A percentile compares a stretch with the other conserved stretches of the same genome.
These are phyloP conservation scores for Fusarium heterosporum DNA, from an alignment of 2,329 filamentous ascomycete genomes.

Conservation along the genomic window DNA sequence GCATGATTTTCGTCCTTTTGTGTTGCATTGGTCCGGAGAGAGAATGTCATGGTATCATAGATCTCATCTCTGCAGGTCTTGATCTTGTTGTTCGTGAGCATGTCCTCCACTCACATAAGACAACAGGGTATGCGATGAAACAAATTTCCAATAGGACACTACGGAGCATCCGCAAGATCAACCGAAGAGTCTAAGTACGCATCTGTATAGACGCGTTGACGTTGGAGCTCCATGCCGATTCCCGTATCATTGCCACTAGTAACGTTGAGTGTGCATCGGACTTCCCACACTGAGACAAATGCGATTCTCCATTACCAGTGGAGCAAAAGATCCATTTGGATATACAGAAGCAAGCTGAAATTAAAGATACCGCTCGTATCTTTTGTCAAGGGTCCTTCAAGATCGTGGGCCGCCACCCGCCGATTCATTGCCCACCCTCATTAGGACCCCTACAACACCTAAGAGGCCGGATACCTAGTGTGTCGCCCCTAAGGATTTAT, in stretches of 20 bases:
- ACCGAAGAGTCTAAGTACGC: background rate
- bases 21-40: conserved; percentile 26
- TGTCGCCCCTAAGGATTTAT: conserved; percentile 24
- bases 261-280: conserved; percentile 5
- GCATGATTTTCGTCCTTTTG: conserved; percentile 1
- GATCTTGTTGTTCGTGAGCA: conserved; percentile 10
- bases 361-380: conserved; percentile 15
- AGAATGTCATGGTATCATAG: conserved; percentile 29
- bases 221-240: conserved; percentile 15
- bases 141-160: conserved; percentile 8
- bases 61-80: conserved; percentile 35
- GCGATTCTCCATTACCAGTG: conserved; percentile 9
- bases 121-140: background rate
- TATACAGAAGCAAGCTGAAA: conserved; percentile 20
- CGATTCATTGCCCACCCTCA: conserved; percentile 29
- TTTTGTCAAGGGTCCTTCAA: conserved; percentile 13
- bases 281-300: conserved; percentile 24
- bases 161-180: background rate
- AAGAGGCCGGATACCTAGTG: conserved; percentile 31
- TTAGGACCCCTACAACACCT: conserved; percentile 13
- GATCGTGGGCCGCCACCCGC: conserved; percentile 33
- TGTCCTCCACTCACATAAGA: conserved; percentile 1
- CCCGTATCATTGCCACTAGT: conserved; percentile 5
- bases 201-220: background rate
- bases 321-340: conserved; percentile 5